These are phyloP conservation scores for Blastomyces parvus DNA, from an alignment of 2,329 filamentous ascomycete species.

Conservation along the genomic window DNA sequence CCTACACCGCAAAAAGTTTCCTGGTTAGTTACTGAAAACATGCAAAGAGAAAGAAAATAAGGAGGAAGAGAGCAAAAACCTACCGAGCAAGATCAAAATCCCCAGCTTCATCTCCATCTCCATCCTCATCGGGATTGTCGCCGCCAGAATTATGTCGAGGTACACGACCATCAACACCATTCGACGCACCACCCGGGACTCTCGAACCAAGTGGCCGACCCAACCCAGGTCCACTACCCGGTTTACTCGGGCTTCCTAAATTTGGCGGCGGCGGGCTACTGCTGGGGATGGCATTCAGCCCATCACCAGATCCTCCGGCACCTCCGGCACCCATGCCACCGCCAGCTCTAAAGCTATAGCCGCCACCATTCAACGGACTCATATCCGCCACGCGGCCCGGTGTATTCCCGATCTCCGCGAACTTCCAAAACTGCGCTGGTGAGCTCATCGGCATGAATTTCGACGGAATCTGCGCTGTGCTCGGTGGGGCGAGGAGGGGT, in stretches of 20 bases:
- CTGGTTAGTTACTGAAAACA: background rate
- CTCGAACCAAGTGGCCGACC: conserved; percentile 12
- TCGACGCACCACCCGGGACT: conserved; percentile 14
- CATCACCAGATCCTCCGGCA: conserved; percentile 9
- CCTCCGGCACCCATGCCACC: background rate
- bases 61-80: conserved; percentile 13
- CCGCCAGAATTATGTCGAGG: background rate
- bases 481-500: conserved; percentile 40
- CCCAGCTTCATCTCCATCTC: conserved; percentile 31
- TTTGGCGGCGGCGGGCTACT: conserved; percentile 42
- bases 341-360: conserved; percentile 10
- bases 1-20: conserved; percentile 20
- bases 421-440: conserved; percentile 44
- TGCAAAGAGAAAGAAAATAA: background rate
- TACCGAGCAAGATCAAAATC: conserved; percentile 42
- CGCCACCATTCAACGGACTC: conserved; percentile 35
- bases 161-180: conserved; percentile 5
- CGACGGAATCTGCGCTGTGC: conserved; percentile 41
- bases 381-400: conserved; percentile 36
- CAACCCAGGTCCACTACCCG: conserved; percentile 17
- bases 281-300: conserved; percentile 29
- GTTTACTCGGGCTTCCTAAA: conserved; percentile 37
- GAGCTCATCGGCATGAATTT: conserved; percentile 45
- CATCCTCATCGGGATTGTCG: conserved; percentile 13
- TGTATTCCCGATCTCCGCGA: conserved; percentile 38